phyloP scores from a whole-genome alignment of 768 basidiomycete genomes.

The Russula griseocarnosa region DNA sequence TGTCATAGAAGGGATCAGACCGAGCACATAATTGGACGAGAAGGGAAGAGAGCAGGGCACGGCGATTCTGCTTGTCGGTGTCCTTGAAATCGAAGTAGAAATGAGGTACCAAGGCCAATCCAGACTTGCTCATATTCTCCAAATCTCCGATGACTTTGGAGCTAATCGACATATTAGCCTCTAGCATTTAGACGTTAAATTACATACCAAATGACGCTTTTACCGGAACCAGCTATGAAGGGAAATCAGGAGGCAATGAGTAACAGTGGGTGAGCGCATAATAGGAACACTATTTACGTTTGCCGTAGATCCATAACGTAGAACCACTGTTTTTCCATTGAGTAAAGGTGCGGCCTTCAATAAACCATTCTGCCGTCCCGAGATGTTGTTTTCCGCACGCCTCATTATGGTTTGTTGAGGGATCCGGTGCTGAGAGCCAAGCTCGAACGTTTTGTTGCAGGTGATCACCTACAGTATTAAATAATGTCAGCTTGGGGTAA shows the following conservation, averaged over 20 bases:
- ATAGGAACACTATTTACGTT: not conserved
- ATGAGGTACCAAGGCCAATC: not conserved
- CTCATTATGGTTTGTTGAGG: conserved; percentile 6
- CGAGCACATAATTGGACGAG: not conserved
- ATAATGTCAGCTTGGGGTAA: not conserved
- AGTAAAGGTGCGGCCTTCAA: not conserved
- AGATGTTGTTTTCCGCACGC: not conserved
- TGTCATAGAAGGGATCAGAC: not conserved
- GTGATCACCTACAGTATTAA: conserved; percentile 5
- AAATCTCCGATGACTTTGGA: conserved; percentile 6
- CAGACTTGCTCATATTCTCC: not conserved
- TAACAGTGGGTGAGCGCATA: not conserved
- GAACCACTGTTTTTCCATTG: conserved; percentile 3
- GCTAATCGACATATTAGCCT: not conserved
- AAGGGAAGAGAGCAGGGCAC: not conserved
- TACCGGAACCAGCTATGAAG: conserved; percentile 6
- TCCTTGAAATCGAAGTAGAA: conserved; percentile 2
- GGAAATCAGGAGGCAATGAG: not conserved
- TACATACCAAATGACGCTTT: conserved; percentile 11
- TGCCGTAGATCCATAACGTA: conserved; percentile 9
- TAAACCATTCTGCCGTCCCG: conserved; percentile 6
- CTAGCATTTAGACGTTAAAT: not conserved
- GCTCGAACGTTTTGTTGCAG: not conserved
- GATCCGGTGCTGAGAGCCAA: conserved; percentile 4
- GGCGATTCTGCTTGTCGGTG: not conserved